Evolutionary conservation across 495 filamentous ascomycete species (phyloP), one percentile per base, ranked within the genome.

Genomic region (Podospora bellae-mahoneyi): DNA sequence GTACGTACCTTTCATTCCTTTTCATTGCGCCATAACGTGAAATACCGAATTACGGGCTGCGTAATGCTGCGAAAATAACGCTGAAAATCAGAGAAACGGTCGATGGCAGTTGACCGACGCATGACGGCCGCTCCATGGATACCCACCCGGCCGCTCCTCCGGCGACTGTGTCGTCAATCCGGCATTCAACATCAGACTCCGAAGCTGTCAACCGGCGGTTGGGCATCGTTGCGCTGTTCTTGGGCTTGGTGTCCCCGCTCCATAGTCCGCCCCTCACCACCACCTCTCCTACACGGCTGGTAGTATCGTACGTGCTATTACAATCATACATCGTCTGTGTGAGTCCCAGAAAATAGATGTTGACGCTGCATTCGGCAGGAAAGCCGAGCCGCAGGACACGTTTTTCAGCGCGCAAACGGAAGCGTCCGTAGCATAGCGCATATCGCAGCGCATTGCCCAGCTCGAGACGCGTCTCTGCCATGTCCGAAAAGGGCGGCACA

Each of bases 401-500:
- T 20, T 58, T 19, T 58, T 58, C 55, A 58, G 55, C 62, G 61
- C 65, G 56, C 67, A 66, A 65, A 66, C 57, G 68, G 70, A 72
- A 70, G 64, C 73, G 70, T 66, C 73, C 64, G 70, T 62, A 59
- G 48, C 39, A 13, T 13, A 48, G 61, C 32, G 62, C 44, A 63
- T 27, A 60, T 58, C 58, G 70, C 30, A 66, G 68, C 54, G 56
- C 57, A 55, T 56, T 60, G 54, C 62, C 44, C 65, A 65, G 69
- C 65, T 65, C 23, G 65, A 60, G n/a, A 63, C 27, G 30, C 13
- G 54, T 54, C 58, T 57, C 54, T 27, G 64, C 54, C 3, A 68
- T 55, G 70, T 67, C 68, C 69, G 60, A 65, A 73, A 71, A 57
- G 34, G 60, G 69, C 71, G 64, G 66, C 68, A 26, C 68, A 72